Percentiles rank a stretch among this genome's conserved stretches.
These are phyloP conservation scores for Colletotrichum liaoningense DNA, from an alignment of 2,329 filamentous ascomycete species.

Conservation along the genomic window DNA sequence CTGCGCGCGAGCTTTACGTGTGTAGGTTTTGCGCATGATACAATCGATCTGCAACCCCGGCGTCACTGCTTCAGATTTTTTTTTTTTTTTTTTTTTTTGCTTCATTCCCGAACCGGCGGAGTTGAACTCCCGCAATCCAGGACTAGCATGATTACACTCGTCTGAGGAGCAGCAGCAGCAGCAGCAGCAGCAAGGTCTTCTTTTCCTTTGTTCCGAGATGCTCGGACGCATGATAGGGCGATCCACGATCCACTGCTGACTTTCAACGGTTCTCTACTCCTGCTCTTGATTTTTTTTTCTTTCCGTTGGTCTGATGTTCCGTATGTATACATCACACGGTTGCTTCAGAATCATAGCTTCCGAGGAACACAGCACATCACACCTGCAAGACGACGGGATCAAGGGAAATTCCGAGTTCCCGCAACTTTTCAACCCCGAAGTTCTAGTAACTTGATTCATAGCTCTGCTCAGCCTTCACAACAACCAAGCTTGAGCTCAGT, in stretches of 20 bases:
- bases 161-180: slow-evolving; percentile 12
- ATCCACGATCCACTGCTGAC: no score
- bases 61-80: slow-evolving; percentile 31
- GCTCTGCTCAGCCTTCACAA: neutral
- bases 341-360: slow-evolving; percentile 8
- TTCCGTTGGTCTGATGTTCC: slow-evolving; percentile 1
- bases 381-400: slow-evolving; percentile 17
- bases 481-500: neutral
- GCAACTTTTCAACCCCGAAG: slow-evolving; percentile 2
- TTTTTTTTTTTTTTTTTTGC: no score
- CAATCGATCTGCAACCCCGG: slow-evolving; percentile 33
- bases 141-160: slow-evolving; percentile 10
- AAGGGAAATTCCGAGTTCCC: slow-evolving; percentile 9
- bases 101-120: neutral
- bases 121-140: neutral
- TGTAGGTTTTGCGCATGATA: slow-evolving; percentile 28
- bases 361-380: slow-evolving; percentile 17
- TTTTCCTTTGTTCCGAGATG: neutral
- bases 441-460: neutral
- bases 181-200: neutral
- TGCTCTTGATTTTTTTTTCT: neutral
- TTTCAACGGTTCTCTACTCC: neutral
- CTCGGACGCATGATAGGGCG: neutral
- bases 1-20: slow-evolving; percentile 16
- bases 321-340: slow-evolving; percentile 14